Evolutionary conservation across 106 monocot genomes (phyloP).

Genomic region (Iris macrosiphon): DNA sequence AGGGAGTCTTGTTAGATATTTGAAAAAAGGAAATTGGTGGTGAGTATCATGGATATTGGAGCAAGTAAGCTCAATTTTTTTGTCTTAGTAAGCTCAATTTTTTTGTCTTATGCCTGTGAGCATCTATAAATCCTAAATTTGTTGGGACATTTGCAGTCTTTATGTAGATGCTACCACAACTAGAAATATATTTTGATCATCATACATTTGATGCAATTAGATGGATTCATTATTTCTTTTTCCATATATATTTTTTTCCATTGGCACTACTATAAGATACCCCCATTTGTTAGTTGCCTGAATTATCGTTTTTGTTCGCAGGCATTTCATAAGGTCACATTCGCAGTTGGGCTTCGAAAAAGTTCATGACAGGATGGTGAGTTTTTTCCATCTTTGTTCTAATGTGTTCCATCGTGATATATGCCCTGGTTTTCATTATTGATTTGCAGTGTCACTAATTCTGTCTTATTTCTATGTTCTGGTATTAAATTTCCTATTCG

Average conservation of each 20-base stretch:
- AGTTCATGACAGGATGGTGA: conserved; percentile 18
- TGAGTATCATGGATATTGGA: no score
- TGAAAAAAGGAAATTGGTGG: no score
- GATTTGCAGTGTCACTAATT: neutral
- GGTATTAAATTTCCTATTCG: neutral
- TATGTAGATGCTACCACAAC: neutral
- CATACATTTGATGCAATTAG: neutral
- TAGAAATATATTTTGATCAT: neutral
- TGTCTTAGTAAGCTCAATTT: no score
- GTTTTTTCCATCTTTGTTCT: neutral
- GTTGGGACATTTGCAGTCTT: neutral
- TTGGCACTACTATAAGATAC: neutral
- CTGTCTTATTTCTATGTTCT: neutral
- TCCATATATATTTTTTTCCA: neutral
- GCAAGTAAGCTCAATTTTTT: no score
- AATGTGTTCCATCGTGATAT: neutral
- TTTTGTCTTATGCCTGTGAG: no score
- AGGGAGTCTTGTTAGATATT: no score
- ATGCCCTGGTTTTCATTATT: conserved; percentile 5
- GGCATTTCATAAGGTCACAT: conserved; percentile 8
- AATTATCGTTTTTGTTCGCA: conserved; percentile 5
- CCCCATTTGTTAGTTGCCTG: neutral
- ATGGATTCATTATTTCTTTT: no score
- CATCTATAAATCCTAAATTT: no score
- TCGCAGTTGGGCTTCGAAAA: conserved; percentile 11